Base-by-base conservation (phyloP, 768 basidiomycete genomes). In the Suillus variegatus region DNA sequence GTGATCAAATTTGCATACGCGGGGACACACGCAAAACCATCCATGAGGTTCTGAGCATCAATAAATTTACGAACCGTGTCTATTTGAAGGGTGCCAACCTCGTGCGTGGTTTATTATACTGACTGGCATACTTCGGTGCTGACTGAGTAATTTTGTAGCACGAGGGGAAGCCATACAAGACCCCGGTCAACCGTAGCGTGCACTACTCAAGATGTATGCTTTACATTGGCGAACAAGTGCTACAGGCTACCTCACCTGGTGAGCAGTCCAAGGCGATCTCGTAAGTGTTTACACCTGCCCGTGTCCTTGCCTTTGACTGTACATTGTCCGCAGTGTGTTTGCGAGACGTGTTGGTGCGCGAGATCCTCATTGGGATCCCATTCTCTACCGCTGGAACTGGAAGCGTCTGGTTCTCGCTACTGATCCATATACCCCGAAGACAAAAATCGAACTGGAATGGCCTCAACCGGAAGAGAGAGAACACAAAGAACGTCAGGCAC, bases 181-280 rank as follows among this genome's bases (percentile, higher is more conserved):
- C 67, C n/a, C 69, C 73, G 7, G 68, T 75, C 35, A 70, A 73
- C 69, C 71, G 70, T 65, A 80, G 67, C 12, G 87, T 88, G 64
- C 89, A 91, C 74, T 95, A 95, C 73, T 90, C 92, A 1, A 83
- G 86, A 70, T 92, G 92, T 73, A 93, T 94, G 72, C 83, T 95
- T 32, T 91, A 86, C 73, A 75, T 94, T 61, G 91, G 90, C 18
- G 82, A 89, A 66, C 85, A 83, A 71, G 85, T 87, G 68, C 82
- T 88, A 66, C 84, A 87, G 38, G 76, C 84, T n/a, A 55, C 54
- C 32, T 73, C 77, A 60, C 16, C 68, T 68, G 77, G 76, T 49
- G 82, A 80, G 69, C 72, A 75, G 58, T 75, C 76, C 46, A 73
- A 77, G 62, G 76, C 74, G 61, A 62, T 82, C 40, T 82, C 86